phyloP scores from a whole-genome alignment of 2,329 filamentous ascomycete genomes.

The Metarhizium anisopliae region DNA sequence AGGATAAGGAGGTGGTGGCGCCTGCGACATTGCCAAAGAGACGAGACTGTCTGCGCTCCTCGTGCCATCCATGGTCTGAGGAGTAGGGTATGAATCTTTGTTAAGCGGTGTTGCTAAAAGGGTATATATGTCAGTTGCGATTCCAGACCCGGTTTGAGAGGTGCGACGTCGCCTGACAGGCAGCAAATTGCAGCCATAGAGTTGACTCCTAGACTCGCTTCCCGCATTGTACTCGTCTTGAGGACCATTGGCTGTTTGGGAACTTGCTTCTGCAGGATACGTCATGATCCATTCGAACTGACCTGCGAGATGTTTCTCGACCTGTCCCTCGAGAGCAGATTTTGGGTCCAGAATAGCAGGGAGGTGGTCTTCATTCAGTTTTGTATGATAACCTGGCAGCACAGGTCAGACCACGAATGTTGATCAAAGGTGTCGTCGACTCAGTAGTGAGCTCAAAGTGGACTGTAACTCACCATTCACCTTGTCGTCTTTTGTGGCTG shows the following conservation, averaged over 20 bases:
- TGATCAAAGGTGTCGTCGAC: neutral
- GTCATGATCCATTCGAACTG: slow-evolving; percentile 42
- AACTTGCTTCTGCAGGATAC: slow-evolving; percentile 21
- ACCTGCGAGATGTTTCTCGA: slow-evolving; percentile 35
- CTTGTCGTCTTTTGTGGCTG: neutral
- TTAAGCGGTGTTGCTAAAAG: slow-evolving; percentile 38
- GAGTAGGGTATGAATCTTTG: slow-evolving; percentile 11
- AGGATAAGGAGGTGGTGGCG: slow-evolving; percentile 14
- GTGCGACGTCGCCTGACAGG: neutral
- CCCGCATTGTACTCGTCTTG: slow-evolving; percentile 5
- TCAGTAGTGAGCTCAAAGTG: neutral
- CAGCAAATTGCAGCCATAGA: slow-evolving; percentile 46
- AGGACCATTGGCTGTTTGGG: slow-evolving; percentile 11
- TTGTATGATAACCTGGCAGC: neutral
- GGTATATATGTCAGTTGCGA: slow-evolving; percentile 29
- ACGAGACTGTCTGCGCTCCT: slow-evolving; percentile 1
- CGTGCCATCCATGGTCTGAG: slow-evolving; percentile 10
- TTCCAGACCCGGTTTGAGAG: neutral
- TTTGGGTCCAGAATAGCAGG: neutral
- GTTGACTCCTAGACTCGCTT: slow-evolving; percentile 14
- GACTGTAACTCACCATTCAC: neutral
- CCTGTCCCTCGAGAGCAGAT: slow-evolving; percentile 15
- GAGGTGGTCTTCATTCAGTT: neutral
- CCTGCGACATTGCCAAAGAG: slow-evolving; percentile 5
- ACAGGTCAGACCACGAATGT: neutral